Evolutionary conservation across 306 rosid genomes (phyloP), one percentile per base, ranked within the genome.

Genomic region (Quercus dentata): DNA sequence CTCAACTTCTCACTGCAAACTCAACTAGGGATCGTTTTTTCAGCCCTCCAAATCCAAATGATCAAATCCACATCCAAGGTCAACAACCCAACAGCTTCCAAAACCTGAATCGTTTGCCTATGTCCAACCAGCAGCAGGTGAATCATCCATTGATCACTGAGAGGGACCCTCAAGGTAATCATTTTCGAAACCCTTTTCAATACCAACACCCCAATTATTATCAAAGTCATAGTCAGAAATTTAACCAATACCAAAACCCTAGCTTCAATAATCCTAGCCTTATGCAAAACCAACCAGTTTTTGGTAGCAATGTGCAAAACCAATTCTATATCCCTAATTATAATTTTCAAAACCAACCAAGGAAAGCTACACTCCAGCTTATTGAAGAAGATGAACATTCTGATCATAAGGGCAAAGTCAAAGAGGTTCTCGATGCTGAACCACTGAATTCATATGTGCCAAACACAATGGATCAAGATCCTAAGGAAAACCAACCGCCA

Each of bases 21-120:
- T 71, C 78, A 3, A 54, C 78, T 21, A 71, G 25, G 44, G 85
- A 70, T 1, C 78, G 58, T 11, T 38, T 62, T 25, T 31, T 44
- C 27, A 49, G 46, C 46, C 46, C 7, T 23, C 61, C 56, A 3
- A 62, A 11, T 8, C 27, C 67, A 6, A 20, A 65, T 67, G 70
- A 64, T 28, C 20, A 30, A 19, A 67, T 35, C 51, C 46, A 19
- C 10, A 67, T 67, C 72, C 52, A 67, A 33, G 51, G 27, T 46
- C 71, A 67, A 35, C 52, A 41, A 41, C 46, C 46, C 12, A 41
- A 41, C 17, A 14, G n/a, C 25, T 67, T 31, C 35, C 71, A 46
- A 67, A 33, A 11, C 14, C 71, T 23, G 8, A 19, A 67, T 41
- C 46, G 15, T 33, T 18, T 67, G 3, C 17, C 18, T 1, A 1